phyloP scores from a whole-genome alignment of 495 filamentous ascomycete species.

The Aspergillus ostianus region DNA sequence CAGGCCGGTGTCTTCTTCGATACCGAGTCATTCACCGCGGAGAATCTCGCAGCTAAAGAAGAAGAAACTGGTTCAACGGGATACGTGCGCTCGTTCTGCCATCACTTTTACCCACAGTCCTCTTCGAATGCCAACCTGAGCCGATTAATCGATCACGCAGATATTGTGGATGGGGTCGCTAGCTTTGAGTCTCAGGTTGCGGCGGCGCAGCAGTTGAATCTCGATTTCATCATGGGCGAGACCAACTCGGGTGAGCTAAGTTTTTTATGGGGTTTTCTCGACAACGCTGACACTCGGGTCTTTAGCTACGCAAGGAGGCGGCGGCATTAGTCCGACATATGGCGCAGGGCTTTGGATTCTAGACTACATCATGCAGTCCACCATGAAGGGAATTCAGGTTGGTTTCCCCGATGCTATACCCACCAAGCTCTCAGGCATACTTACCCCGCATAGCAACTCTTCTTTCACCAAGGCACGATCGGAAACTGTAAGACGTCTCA shows the following conservation, averaged over 20 bases:
- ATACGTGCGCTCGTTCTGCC: constrained; percentile 54
- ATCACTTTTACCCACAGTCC: constrained; percentile 61
- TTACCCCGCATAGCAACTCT: constrained; percentile 26
- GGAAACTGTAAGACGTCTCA: constrained; percentile 43
- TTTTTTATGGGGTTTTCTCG: too few relatives aligned
- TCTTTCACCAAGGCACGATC: constrained; percentile 63
- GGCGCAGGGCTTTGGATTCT: constrained; percentile 61
- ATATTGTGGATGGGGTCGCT: constrained; percentile 45
- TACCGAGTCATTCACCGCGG: constrained; percentile 50
- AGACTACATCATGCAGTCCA: constrained; percentile 54
- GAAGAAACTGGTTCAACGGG: constrained; percentile 36
- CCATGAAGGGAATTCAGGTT: constrained; percentile 44
- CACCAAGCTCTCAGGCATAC: neutral
- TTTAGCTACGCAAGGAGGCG: constrained; percentile 32
- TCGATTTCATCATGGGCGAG: constrained; percentile 58
- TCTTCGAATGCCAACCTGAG: constrained; percentile 31
- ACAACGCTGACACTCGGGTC: constrained; percentile 2
- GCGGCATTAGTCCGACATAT: constrained; percentile 55
- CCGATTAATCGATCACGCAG: constrained; percentile 52
- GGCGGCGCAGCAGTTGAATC: constrained; percentile 42
- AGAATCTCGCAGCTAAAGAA: constrained; percentile 48
- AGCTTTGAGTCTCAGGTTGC: constrained; percentile 50
- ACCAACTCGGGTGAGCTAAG: constrained; percentile 51
- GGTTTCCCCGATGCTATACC: neutral
- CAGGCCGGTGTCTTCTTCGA: constrained; percentile 60